Base-by-base conservation (phyloP, 2,329 filamentous ascomycete species). In the Fusarium subtropicale region DNA sequence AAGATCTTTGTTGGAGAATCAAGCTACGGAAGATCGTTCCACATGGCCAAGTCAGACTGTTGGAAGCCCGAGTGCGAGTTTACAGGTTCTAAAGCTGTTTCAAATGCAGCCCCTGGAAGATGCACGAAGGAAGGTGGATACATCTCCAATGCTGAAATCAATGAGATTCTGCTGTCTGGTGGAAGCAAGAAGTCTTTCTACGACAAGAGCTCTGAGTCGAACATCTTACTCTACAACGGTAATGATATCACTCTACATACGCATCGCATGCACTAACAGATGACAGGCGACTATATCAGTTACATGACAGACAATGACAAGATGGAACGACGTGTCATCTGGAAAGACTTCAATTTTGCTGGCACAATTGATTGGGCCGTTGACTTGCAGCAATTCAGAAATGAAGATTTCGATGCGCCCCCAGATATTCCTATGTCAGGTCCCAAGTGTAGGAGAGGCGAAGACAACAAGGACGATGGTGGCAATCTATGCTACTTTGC, bases 11-110 rank as follows among this genome's bases (percentile, higher is more conserved):
- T 71, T 11, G 64, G 67, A 0, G 59, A 62, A 5, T 20, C 61
- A 2, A 69, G 63, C 46, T 73, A 71, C 42, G 77, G 77, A 1
- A 63, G 77, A 2, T 74, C 68, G 1, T 79, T 79, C 59, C 55
- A 72, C 11, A 79, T 79, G 76, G 58, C 67, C 1, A 34, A 66
- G 3, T 18, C 64, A 0, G 58, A 60, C 7, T 78, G 75, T 52
- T 56, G 24, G 26, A 38, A 24, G 5, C 39, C 60, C 1, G 34
- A 22, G 0, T 64, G 64, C 22, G 31, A 57, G n/a, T 65, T 68
- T 11, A 65, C 60, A 3, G 54, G 60, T 18, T 47, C 60, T 8
- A 28, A 26, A n/a, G 39, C 31, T 16, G 16, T 45, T 18, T 64
- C 48, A 1, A 24, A 55, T 22, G 60, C 56, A 3, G 56, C 24